Percentiles rank a stretch among this genome's conserved stretches.
These are phyloP conservation scores for Leucocoprinus leucothites DNA, from an alignment of 768 basidiomycete species.

Conservation along the genomic window DNA sequence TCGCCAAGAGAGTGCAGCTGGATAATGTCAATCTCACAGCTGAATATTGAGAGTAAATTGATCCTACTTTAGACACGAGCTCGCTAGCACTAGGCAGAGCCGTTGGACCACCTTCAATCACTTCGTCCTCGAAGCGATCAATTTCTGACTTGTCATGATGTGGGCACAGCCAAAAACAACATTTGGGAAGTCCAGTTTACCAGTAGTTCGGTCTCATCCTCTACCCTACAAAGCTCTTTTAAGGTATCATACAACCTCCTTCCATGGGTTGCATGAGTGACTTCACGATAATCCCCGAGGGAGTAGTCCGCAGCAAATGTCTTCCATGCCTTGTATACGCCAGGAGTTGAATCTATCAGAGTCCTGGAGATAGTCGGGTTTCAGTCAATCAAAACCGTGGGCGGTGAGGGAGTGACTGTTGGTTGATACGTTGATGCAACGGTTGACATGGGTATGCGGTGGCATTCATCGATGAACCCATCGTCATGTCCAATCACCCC, in stretches of 20 bases:
- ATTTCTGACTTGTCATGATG: conserved; percentile 54
- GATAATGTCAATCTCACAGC: neutral
- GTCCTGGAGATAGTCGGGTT: conserved; percentile 41
- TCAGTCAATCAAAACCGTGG: conserved; percentile 3
- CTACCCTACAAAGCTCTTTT: conserved; percentile 61
- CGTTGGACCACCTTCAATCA: conserved; percentile 59
- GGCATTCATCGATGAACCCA: neutral
- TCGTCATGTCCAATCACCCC: neutral
- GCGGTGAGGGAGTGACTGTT: conserved; percentile 4
- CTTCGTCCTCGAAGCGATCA: conserved; percentile 74
- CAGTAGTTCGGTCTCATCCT: conserved; percentile 51
- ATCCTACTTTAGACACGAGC: conserved; percentile 51
- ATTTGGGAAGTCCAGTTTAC: conserved; percentile 33
- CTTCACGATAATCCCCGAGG: conserved; percentile 41
- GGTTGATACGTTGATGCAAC: conserved; percentile 1
- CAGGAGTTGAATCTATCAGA: conserved; percentile 80
- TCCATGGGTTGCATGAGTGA: conserved; percentile 69
- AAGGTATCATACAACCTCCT: conserved; percentile 75
- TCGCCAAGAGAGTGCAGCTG: conserved; percentile 30
- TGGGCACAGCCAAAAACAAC: conserved; percentile 2
- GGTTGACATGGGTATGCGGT: neutral
- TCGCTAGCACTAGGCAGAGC: conserved; percentile 63
- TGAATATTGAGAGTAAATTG: neutral
- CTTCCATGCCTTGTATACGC: conserved; percentile 76
- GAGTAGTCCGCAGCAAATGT: conserved; percentile 62